Evolutionary conservation across 148 eudicot species (phyloP).

Genomic region (Rhododendron mucronatum): DNA sequence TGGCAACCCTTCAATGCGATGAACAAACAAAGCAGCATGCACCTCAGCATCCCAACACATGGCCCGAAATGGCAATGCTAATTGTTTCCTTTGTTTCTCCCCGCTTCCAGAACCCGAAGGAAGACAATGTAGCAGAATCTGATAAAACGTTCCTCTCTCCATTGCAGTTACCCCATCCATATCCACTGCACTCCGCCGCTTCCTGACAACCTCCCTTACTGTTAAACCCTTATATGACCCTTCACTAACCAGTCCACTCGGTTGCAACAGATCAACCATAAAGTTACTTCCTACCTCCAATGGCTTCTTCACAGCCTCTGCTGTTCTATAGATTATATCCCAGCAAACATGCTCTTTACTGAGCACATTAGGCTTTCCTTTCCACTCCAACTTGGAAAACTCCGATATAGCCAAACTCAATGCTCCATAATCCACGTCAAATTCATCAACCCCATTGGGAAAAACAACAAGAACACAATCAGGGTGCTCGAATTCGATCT

Average conservation of each 20-base stretch:
- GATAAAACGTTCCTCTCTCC: constrained; percentile 63
- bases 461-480: constrained; percentile 77
- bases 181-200: constrained; percentile 89
- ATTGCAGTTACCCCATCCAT: constrained; percentile 76
- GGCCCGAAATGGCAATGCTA: constrained; percentile 85
- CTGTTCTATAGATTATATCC: constrained; percentile 83
- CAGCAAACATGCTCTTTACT: constrained; percentile 89
- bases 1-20: constrained; percentile 70
- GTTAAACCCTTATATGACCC: constrained; percentile 56
- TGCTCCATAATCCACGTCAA: constrained; percentile 43
- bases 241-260: constrained; percentile 54
- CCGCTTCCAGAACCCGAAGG: constrained; percentile 58
- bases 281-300: constrained; percentile 28
- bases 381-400: constrained; percentile 67
- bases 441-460: constrained; percentile 36
- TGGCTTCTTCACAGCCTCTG: constrained; percentile 77
- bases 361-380: constrained; percentile 69
- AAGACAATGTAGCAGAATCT: constrained; percentile 82
- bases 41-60: constrained; percentile 87
- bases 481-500: constrained; percentile 89
- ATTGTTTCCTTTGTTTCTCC: constrained; percentile 59
- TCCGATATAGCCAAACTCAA: constrained; percentile 40
- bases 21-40: constrained; percentile 85
- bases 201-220: constrained; percentile 65
- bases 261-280: constrained; percentile 40